These are phyloP conservation scores for Trichoderma sp. DNA, from an alignment of 2,329 filamentous ascomycete species.

Conservation along the genomic window DNA sequence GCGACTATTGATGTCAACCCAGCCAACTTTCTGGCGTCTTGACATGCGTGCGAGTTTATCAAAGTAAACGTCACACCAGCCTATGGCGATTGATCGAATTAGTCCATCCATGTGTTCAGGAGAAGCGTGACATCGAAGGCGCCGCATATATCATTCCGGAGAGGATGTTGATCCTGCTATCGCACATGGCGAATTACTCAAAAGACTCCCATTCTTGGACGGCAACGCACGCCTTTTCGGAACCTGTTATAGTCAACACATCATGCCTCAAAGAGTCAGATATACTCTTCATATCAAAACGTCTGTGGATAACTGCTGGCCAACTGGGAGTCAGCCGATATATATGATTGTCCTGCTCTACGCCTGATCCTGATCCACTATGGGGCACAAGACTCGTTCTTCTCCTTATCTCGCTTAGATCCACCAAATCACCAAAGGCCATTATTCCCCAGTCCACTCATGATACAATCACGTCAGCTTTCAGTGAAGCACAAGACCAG, in stretches of 20 bases:
- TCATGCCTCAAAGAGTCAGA: background rate
- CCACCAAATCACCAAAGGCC: background rate
- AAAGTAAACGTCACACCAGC: background rate
- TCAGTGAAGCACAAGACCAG: slow-evolving; percentile 21
- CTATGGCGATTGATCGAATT: background rate
- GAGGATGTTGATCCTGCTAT: background rate
- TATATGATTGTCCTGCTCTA: slow-evolving; percentile 15
- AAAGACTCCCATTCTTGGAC: background rate
- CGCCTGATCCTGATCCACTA: slow-evolving; percentile 29
- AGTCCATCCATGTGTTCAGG: background rate
- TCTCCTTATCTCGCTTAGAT: slow-evolving; percentile 18
- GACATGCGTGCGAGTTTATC: background rate
- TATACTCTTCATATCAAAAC: background rate
- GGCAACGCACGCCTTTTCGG: background rate
- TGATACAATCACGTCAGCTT: slow-evolving; percentile 24
- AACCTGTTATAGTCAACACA: background rate
- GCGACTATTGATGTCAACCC: background rate
- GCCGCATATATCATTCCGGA: background rate
- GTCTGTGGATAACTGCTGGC: background rate
- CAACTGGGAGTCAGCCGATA: background rate
- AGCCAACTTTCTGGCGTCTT: background rate
- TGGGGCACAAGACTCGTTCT: background rate
- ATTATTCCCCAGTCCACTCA: background rate
- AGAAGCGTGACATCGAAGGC: background rate
- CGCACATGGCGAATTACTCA: background rate